Conservation (phyloP, 305 asterid genomes). For the Ilex paraguariensis region DNA sequence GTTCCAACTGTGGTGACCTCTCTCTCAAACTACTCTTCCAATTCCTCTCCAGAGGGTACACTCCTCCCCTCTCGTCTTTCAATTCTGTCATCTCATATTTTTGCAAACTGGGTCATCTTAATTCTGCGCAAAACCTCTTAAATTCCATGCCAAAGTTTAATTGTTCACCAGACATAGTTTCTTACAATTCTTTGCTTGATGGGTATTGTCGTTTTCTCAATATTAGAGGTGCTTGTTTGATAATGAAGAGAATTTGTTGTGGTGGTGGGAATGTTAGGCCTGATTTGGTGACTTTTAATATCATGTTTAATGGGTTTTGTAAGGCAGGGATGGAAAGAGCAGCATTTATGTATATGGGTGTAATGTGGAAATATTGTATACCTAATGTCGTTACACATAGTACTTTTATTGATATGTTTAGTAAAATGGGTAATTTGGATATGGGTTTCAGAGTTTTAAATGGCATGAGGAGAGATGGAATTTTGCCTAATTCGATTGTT, state of each 20-base stretch:
- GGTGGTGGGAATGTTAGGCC: conserved; percentile 4
- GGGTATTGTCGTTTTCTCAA: conserved; percentile 7
- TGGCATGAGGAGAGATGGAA: conserved; percentile 11
- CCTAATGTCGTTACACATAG: conserved; percentile 16
- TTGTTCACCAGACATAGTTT: conserved; percentile 8
- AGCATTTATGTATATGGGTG: conserved; percentile 10
- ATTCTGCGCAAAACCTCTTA: conserved; percentile 12
- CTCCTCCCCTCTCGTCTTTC: conserved; percentile 11
- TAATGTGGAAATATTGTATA: conserved; percentile 14
- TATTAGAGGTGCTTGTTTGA: conserved; percentile 8
- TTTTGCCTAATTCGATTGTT: conserved; percentile 6
- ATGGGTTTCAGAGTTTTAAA: conserved; percentile 4
- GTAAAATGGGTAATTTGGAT: conserved; percentile 8
- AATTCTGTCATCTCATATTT: conserved; percentile 14
- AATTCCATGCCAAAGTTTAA: conserved; percentile 10
- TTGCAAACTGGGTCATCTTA: conserved; percentile 9
- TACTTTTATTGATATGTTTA: conserved; percentile 14
- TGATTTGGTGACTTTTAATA: conserved; percentile 16
- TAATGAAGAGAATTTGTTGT: conserved; percentile 8
- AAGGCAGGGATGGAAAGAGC: conserved; percentile 12
- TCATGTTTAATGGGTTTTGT: conserved; percentile 13
- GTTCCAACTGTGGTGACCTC: conserved; percentile 16
- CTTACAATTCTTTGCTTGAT: conserved; percentile 14
- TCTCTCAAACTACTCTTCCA: conserved; percentile 12
- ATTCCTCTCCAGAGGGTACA: conserved; percentile 17